Percentiles rank a stretch among this genome's conserved stretches.
phyloP scores from a whole-genome alignment of 2,329 filamentous ascomycete genomes.

The Neopestalotiopsis sp. region DNA sequence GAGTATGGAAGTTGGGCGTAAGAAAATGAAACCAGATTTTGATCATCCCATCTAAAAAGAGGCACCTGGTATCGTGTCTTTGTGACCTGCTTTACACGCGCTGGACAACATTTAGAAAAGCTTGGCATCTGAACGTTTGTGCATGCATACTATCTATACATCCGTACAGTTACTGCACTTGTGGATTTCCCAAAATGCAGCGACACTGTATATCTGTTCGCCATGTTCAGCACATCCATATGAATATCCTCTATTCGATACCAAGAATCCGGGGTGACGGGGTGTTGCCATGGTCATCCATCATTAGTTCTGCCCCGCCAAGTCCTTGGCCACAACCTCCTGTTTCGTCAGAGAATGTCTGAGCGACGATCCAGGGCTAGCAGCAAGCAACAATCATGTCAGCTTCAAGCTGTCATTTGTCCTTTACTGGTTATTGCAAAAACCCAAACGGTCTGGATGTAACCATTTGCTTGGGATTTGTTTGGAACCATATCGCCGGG shows the following conservation, averaged over 20 bases:
- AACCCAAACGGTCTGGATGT: too few species aligned
- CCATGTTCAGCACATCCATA: not conserved
- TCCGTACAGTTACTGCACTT: not conserved
- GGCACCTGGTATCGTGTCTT: not conserved
- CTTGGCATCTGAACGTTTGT: not conserved
- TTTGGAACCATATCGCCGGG: too few species aligned
- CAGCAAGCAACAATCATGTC: not conserved
- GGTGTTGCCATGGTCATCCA: not conserved
- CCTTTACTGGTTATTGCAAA: not conserved
- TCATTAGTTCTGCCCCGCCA: slow-evolving; percentile 7
- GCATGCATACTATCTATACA: not conserved
- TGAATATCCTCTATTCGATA: not conserved
- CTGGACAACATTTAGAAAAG: too few species aligned
- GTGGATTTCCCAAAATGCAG: not conserved
- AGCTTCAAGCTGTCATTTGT: not conserved
- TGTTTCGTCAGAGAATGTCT: slow-evolving; percentile 15
- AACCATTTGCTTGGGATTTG: too few species aligned
- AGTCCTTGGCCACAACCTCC: slow-evolving; percentile 16
- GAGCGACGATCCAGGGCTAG: slow-evolving; percentile 5
- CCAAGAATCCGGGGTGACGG: not conserved
- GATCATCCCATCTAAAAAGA: not conserved
- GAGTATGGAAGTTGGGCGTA: slow-evolving; percentile 15
- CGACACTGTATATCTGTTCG: not conserved
- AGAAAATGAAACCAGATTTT: slow-evolving; percentile 8
- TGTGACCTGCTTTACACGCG: not conserved